Evolutionary conservation across 805 yeast genomes (phyloP).

Genomic region (Teunomyces funiuensis): DNA sequence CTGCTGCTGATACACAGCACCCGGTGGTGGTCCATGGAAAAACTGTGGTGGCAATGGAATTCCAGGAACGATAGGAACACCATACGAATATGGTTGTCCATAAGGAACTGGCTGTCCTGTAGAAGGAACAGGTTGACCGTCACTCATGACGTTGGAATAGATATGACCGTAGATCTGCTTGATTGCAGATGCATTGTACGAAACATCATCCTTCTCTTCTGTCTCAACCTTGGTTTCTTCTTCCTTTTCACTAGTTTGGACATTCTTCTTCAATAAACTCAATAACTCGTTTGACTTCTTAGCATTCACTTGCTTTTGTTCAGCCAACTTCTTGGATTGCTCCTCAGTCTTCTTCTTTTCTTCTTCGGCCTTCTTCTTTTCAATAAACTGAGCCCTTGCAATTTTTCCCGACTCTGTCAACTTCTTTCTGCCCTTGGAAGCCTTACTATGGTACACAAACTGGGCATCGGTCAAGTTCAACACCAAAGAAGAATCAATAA

Average conservation of each 20-base stretch:
- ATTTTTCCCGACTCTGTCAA: slow-evolving; percentile 22
- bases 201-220: slow-evolving; percentile 17
- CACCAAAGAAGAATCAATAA: slow-evolving; percentile 77
- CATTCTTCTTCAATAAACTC: slow-evolving; percentile 27
- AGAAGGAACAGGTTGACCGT: slow-evolving; percentile 22
- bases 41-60: slow-evolving; percentile 39
- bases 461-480: slow-evolving; percentile 76
- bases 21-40: slow-evolving; percentile 22
- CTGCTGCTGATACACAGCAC: not conserved
- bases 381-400: slow-evolving; percentile 9
- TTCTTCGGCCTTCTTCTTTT: slow-evolving; percentile 6
- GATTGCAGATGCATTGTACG: slow-evolving; percentile 29
- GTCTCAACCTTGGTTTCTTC: slow-evolving; percentile 9
- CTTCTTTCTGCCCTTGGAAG: slow-evolving; percentile 45
- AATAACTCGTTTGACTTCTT: slow-evolving; percentile 32
- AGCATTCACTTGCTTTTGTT: slow-evolving; percentile 13
- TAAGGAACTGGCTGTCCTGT: slow-evolving; percentile 10
- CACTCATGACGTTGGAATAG: slow-evolving; percentile 42
- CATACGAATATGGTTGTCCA: slow-evolving; percentile 4
- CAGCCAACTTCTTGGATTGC: slow-evolving; percentile 6
- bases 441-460: slow-evolving; percentile 71
- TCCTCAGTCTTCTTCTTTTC: slow-evolving; percentile 8
- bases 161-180: slow-evolving; percentile 45
- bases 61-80: slow-evolving; percentile 34
- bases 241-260: slow-evolving; percentile 4